phyloP scores from a whole-genome alignment of 2,329 filamentous ascomycete species.

The Colletotrichum chrysophilum region DNA sequence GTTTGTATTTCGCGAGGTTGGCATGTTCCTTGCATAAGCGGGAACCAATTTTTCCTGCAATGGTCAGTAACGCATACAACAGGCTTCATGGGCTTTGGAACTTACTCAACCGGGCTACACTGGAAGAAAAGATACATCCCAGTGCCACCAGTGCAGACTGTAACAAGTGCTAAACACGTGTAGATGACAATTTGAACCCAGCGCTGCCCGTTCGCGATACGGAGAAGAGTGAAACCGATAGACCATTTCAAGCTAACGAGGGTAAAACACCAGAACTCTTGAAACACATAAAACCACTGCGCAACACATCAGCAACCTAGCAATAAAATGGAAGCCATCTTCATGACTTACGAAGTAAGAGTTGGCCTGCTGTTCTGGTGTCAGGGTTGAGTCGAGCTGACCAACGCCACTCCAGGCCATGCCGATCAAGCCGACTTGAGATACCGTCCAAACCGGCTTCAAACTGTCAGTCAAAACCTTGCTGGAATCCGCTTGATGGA shows the following conservation, averaged over 20 bases:
- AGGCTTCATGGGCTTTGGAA: background rate
- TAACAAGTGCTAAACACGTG: conserved; percentile 5
- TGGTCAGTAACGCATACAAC: background rate
- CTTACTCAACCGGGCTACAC: conserved; percentile 14
- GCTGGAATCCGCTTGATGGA: no score
- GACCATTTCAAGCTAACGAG: conserved; percentile 14
- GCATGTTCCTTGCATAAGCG: background rate
- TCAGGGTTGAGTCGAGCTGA: background rate
- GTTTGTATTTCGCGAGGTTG: conserved; percentile 10
- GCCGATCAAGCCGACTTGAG: conserved; percentile 3
- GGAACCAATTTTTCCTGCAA: conserved; percentile 9
- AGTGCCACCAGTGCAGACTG: conserved; percentile 15
- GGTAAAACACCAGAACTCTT: conserved; percentile 19
- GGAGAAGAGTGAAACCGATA: conserved; percentile 10
- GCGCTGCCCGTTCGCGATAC: conserved; percentile 9
- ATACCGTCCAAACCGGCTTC: conserved; percentile 10
- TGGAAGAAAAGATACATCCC: conserved; percentile 20
- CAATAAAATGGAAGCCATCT: no score
- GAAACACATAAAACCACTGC: conserved; percentile 16
- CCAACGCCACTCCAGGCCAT: conserved; percentile 21
- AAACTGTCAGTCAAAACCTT: background rate
- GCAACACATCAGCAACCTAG: background rate
- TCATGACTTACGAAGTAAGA: conserved; percentile 6
- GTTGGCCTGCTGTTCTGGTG: background rate
- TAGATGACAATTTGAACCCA: conserved; percentile 18